Conservation (phyloP, 805 yeast species). For the Saturnispora hagleri region DNA sequence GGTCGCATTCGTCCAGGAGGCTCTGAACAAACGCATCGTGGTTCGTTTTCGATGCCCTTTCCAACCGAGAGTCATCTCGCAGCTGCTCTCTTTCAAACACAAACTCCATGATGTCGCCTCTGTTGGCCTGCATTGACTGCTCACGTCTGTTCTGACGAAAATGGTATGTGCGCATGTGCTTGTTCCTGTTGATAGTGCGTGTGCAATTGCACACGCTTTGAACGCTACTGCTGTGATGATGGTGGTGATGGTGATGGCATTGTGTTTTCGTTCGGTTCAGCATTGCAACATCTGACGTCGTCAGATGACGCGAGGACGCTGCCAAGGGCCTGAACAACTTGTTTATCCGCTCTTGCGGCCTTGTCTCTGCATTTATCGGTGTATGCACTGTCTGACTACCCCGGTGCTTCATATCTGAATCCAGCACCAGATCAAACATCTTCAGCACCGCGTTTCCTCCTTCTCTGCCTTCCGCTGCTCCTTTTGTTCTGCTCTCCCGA, state of each 20-base stretch:
- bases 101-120: slow-evolving; percentile 25
- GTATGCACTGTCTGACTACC: background rate
- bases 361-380: background rate
- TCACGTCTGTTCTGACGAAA: slow-evolving; percentile 13
- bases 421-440: background rate
- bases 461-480: background rate
- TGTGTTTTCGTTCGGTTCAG: background rate
- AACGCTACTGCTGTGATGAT: background rate
- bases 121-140: slow-evolving; percentile 7
- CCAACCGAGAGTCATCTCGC: slow-evolving; percentile 9
- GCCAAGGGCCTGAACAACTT: slow-evolving; percentile 19
- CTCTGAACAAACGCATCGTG: slow-evolving; percentile 15
- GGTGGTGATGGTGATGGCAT: background rate
- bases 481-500: background rate
- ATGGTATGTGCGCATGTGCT: slow-evolving; percentile 4
- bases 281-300: background rate
- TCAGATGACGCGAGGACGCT: background rate
- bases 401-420: background rate
- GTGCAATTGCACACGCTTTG: background rate
- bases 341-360: slow-evolving; percentile 6
- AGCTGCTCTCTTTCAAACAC: slow-evolving; percentile 20
- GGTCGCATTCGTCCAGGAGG: slow-evolving; percentile 15
- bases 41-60: slow-evolving; percentile 16
- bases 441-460: background rate
- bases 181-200: background rate